A percentile compares a stretch with the other conserved stretches of the same genome.
phyloP scores from a whole-genome alignment of 1,284 basidiomycete genomes.

The Amylostereum areolatum region DNA sequence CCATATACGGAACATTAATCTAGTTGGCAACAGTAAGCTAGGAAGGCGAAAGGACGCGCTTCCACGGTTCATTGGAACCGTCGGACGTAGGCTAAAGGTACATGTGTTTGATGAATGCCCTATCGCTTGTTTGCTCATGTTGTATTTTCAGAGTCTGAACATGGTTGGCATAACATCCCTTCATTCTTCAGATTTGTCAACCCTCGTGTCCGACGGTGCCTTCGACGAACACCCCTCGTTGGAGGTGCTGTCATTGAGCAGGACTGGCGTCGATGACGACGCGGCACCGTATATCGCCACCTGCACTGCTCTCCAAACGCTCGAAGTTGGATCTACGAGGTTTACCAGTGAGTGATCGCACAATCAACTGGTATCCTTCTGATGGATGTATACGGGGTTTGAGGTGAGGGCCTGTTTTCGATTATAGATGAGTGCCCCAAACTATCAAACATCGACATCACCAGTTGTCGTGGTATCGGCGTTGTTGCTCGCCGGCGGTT shows the following conservation, averaged over 20 bases:
- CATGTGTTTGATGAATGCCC: background rate
- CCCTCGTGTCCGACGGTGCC: conserved; percentile 32
- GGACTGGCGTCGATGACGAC: conserved; percentile 55
- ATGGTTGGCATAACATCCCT: conserved; percentile 47
- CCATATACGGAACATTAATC: conserved; percentile 44
- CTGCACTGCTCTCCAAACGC: conserved; percentile 39
- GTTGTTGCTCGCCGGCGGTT: conserved; percentile 57
- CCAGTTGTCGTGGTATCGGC: conserved; percentile 57
- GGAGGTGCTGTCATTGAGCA: conserved; percentile 49
- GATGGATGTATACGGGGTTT: background rate
- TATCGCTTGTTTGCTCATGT: conserved; percentile 1
- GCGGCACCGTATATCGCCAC: conserved; percentile 45
- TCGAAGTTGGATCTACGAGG: conserved; percentile 54
- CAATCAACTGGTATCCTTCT: background rate
- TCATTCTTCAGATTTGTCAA: conserved; percentile 46
- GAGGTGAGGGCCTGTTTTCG: conserved; percentile 48
- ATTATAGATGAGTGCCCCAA: conserved; percentile 53
- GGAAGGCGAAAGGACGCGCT: conserved; percentile 38
- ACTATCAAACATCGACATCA: conserved; percentile 52
- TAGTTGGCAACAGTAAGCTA: conserved; percentile 60
- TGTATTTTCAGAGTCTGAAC: conserved; percentile 38
- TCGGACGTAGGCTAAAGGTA: conserved; percentile 59
- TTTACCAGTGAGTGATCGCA: conserved; percentile 40
- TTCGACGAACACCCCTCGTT: conserved; percentile 30
- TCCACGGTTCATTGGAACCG: conserved; percentile 38